Base-by-base conservation (phyloP, 1,139 yeast genomes). In the Hansenula sp. region DNA sequence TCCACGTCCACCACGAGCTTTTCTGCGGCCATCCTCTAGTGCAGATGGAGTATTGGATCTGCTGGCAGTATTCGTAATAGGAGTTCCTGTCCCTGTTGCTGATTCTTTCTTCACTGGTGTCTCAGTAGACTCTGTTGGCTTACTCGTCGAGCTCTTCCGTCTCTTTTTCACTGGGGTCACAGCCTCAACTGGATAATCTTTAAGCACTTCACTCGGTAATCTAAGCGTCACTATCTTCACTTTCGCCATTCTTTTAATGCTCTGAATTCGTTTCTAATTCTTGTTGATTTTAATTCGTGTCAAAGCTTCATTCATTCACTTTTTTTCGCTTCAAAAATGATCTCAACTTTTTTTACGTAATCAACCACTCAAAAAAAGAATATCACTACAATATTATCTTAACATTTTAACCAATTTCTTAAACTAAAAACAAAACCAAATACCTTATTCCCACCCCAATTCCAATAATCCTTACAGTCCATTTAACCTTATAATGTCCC, bases 181-280 rank as follows among this genome's bases (percentile, higher is more conserved):
- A 6, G 32, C 12, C 14, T 39, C 33, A 4, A 32, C 38, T 22
- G 59, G 53, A 22, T 50, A 40, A 9, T 43, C 42, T 22, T 45
- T 45, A 11, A 60, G 52, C 14, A 38, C 33, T 4, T 53, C 52
- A 6, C 59, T 42, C 3, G 62, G 45, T 6, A 61, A 40, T 40
- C 50, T 56, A 28, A 63, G 52, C 25, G 55, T 56, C 28, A 61
- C 66, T 1, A 60, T 26, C 38, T 53, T 50, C 14, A 46, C 40
- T 34, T 43, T 48, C 21, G 41, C 28, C 22, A 17, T 32, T n/a
- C 16, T 22, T 16, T 20, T 2, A n/a, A n/a, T n/a, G n/a, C n/a
- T n/a, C n/a, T 28, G 30, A 9, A 7, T 30, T 6, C 16, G 6
- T 9, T 19, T 13, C 19, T 18, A 26, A 26, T 16, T 16, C 28